Evolutionary conservation across 805 yeast genomes (phyloP).

Genomic region (Starmerella geochares): DNA sequence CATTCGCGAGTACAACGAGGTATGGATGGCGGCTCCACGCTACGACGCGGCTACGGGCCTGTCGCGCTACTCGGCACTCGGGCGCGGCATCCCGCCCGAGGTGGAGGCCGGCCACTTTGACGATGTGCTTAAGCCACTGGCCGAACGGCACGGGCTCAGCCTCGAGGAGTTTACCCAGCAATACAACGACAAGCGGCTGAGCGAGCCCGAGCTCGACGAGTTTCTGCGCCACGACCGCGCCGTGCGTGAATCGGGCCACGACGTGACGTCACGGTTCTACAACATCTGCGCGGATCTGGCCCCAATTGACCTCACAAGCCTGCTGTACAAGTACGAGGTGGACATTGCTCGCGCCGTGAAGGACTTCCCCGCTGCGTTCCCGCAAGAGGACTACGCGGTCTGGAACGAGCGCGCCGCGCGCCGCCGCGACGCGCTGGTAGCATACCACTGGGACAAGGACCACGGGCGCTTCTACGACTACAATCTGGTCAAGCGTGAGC

Average conservation of each 20-base stretch:
- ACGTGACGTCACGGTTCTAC: slow-evolving; percentile 81
- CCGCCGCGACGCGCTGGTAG: slow-evolving; percentile 48
- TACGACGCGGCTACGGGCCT: slow-evolving; percentile 63
- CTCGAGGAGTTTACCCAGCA: slow-evolving; percentile 54
- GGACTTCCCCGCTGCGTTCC: slow-evolving; percentile 44
- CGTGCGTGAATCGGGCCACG: slow-evolving; percentile 94
- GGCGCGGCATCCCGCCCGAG: slow-evolving; percentile 92
- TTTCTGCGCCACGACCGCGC: slow-evolving; percentile 88
- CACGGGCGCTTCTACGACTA: slow-evolving; percentile 77
- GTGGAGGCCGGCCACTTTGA: slow-evolving; percentile 85
- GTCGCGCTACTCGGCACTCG: slow-evolving; percentile 83
- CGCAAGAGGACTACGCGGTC: slow-evolving; percentile 38
- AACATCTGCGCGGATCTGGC: slow-evolving; percentile 83
- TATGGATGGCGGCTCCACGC: slow-evolving; percentile 73
- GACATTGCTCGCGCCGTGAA: slow-evolving; percentile 64
- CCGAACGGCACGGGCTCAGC: slow-evolving; percentile 47
- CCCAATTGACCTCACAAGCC: slow-evolving; percentile 77
- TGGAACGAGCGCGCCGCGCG: slow-evolving; percentile 54
- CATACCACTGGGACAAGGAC: slow-evolving; percentile 75
- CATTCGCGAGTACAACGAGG: slow-evolving; percentile 68
- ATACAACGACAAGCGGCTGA: slow-evolving; percentile 56
- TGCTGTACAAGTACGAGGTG: slow-evolving; percentile 78
- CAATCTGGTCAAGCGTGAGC: slow-evolving; percentile 47
- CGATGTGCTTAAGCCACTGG: slow-evolving; percentile 57
- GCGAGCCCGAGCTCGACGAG: slow-evolving; percentile 76